These are phyloP conservation scores for Ophiostoma australiae DNA, from an alignment of 2,329 filamentous ascomycete genomes.

Conservation along the genomic window DNA sequence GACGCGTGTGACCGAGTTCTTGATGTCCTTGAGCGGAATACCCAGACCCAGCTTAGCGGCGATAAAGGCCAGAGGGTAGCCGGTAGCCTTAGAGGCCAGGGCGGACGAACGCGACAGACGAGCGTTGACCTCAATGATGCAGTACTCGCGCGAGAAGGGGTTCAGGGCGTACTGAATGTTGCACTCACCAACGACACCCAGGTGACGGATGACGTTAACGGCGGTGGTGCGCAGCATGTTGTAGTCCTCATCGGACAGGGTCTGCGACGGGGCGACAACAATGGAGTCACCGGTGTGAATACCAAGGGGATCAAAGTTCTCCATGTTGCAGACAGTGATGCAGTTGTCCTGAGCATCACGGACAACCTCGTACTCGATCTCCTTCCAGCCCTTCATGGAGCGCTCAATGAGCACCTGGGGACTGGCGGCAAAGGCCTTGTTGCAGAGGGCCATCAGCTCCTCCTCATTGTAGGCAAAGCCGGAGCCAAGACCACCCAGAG, in stretches of 20 bases:
- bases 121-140: conserved; percentile 98
- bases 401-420: conserved; percentile 98
- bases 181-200: conserved; percentile 96
- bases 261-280: conserved; percentile 94
- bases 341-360: conserved; percentile 97
- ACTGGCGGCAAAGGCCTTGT: conserved; percentile 72
- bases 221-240: conserved; percentile 97
- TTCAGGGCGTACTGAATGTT: conserved; percentile 98
- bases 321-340: conserved; percentile 98
- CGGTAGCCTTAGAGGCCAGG: conserved; percentile 94
- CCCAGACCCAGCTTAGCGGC: conserved; percentile 84
- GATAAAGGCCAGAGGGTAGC: conserved; percentile 78
- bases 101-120: conserved; percentile 96
- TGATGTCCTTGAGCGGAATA: conserved; percentile 93
- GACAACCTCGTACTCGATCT: conserved; percentile 97
- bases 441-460: conserved; percentile 86
- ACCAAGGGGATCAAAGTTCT: conserved; percentile 96
- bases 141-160: conserved; percentile 75
- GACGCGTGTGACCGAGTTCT: conserved; percentile 90
- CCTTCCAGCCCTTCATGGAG: conserved; percentile 98
- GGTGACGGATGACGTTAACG: conserved; percentile 96
- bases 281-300: conserved; percentile 99
- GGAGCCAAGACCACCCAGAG: conserved; percentile 89
- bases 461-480: conserved; percentile 93
- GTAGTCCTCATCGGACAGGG: conserved; percentile 95